These are phyloP conservation scores for Anthoceros angustus DNA, from an alignment of 225 moss, liverwort and hornwort species.

Conservation along the genomic window DNA sequence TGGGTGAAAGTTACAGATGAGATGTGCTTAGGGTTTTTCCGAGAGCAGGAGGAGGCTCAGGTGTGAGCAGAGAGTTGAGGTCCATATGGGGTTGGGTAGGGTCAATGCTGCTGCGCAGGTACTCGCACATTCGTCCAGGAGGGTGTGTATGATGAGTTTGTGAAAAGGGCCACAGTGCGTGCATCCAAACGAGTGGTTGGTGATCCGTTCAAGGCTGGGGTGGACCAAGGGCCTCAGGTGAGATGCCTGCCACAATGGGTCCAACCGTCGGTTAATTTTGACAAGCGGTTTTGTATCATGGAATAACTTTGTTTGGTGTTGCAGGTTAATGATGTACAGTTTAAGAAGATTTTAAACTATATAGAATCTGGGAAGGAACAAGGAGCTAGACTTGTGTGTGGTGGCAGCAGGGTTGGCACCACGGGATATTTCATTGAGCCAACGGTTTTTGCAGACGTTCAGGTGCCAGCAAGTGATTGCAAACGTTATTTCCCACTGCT, in stretches of 20 bases:
- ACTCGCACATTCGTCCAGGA: constrained; percentile 11
- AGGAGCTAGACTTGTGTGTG: constrained; percentile 35
- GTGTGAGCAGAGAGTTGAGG: too few relatives aligned
- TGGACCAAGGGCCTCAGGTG: constrained; percentile 55
- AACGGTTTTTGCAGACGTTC: constrained; percentile 46
- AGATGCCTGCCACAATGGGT: too few relatives aligned
- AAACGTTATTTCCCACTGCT: neutral
- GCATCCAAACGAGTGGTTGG: constrained; percentile 36
- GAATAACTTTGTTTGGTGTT: too few relatives aligned
- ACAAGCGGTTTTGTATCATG: too few relatives aligned
- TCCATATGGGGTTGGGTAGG: constrained; percentile 28
- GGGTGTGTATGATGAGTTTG: constrained; percentile 29
- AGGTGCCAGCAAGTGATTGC: constrained; percentile 7
- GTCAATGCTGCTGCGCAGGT: constrained; percentile 48
- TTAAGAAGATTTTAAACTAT: constrained; percentile 29
- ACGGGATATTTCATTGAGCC: constrained; percentile 47
- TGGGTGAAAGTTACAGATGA: too few relatives aligned
- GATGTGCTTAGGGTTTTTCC: too few relatives aligned
- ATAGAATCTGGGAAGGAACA: constrained; percentile 41
- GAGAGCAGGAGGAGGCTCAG: neutral
- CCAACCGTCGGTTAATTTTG: too few relatives aligned
- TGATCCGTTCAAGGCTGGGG: constrained; percentile 43
- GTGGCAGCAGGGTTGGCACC: constrained; percentile 30
- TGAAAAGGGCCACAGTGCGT: constrained; percentile 36
- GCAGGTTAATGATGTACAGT: constrained; percentile 24